Conservation (phyloP, 2,329 filamentous ascomycete genomes). For the Venturiaceae sp. region DNA sequence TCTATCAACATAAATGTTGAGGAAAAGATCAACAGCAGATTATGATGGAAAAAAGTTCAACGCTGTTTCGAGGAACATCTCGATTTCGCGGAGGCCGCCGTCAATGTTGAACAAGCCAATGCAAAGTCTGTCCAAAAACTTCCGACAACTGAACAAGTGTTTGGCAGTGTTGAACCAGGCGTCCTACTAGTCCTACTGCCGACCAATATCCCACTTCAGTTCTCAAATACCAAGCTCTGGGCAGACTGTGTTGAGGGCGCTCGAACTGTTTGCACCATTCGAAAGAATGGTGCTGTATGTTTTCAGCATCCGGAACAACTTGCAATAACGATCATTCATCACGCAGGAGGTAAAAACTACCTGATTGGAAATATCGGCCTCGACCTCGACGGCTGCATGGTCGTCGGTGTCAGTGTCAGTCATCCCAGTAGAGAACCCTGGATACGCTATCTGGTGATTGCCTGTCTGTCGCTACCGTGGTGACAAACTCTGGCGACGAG, state of each 20-base stretch:
- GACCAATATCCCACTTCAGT: neutral
- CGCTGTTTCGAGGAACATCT: too few relatives aligned
- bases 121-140: too few relatives aligned
- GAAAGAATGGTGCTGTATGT: neutral
- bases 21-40: too few relatives aligned
- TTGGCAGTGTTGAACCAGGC: neutral
- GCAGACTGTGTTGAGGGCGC: neutral
- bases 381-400: neutral
- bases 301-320: neutral
- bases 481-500: neutral
- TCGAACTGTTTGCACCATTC: neutral
- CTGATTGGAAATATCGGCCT: too few relatives aligned
- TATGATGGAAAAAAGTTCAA: too few relatives aligned
- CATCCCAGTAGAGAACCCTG: neutral
- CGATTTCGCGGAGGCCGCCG: too few relatives aligned
- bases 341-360: neutral
- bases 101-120: too few relatives aligned
- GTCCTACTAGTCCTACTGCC: neutral
- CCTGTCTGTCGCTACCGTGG: neutral
- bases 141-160: too few relatives aligned
- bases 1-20: too few relatives aligned
- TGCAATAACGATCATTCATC: neutral
- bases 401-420: neutral
- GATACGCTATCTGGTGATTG: neutral
- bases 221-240: neutral